phyloP scores from a whole-genome alignment of 805 yeast genomes.

The Zygoascus flipseniorum region DNA sequence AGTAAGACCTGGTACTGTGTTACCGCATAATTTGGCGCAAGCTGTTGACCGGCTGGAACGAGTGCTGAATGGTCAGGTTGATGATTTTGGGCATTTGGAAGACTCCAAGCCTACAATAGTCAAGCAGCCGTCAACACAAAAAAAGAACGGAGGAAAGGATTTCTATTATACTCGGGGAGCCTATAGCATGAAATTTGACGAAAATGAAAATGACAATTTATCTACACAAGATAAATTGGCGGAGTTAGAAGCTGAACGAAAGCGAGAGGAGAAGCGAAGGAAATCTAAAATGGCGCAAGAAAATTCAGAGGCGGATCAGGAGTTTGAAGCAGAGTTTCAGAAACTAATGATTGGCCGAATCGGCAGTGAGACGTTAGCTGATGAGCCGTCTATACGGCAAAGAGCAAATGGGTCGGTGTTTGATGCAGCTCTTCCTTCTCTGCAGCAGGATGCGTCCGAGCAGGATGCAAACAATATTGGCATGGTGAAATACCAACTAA shows the following conservation, averaged over 20 bases:
- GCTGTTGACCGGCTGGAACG: constrained; percentile 31
- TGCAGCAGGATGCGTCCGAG: constrained; percentile 2
- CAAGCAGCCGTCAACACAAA: background rate
- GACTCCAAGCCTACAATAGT: background rate
- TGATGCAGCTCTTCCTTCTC: constrained; percentile 24
- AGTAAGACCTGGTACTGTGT: constrained; percentile 28
- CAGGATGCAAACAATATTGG: constrained; percentile 4
- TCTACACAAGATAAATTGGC: background rate
- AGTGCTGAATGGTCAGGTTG: background rate
- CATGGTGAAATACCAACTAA: constrained; percentile 29
- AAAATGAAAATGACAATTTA: background rate
- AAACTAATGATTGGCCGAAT: constrained; percentile 45
- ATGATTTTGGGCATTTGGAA: background rate
- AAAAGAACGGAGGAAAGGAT: background rate
- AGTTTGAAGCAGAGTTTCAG: constrained; percentile 50
- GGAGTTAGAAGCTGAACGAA: background rate
- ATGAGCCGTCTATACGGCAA: constrained; percentile 7
- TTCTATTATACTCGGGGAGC: background rate
- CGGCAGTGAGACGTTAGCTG: constrained; percentile 28
- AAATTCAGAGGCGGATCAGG: constrained; percentile 40
- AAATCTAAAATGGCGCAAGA: constrained; percentile 21
- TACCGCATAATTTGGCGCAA: constrained; percentile 34
- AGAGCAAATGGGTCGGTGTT: constrained; percentile 12
- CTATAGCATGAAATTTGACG: background rate
- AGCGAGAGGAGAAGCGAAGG: background rate